Percentiles rank a stretch among this genome's conserved stretches.
phyloP scores from a whole-genome alignment of 2,329 filamentous ascomycete genomes.

The Diaporthe vexans region DNA sequence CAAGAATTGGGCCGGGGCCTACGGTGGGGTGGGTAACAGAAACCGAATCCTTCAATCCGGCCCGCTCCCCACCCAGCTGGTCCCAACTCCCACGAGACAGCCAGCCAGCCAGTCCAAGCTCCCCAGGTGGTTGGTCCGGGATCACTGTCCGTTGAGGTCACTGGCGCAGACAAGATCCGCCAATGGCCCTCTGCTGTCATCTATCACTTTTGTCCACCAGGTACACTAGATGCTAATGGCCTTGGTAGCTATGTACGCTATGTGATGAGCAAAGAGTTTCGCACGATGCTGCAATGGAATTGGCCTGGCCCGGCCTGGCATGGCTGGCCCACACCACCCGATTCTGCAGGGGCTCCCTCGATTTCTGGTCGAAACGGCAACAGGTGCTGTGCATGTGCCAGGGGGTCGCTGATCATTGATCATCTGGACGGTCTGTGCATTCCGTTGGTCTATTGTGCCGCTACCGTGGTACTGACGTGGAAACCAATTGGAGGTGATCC shows the following conservation, averaged over 20 bases:
- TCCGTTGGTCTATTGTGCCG: constrained; percentile 26
- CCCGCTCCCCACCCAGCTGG: constrained; percentile 31
- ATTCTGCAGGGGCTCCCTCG: constrained; percentile 25
- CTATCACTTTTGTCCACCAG: background rate
- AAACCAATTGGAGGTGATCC: constrained; percentile 18
- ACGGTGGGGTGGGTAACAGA: constrained; percentile 14
- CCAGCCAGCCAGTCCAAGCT: constrained; percentile 16
- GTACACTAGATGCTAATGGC: background rate
- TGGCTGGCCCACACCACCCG: constrained; percentile 13
- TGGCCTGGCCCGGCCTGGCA: constrained; percentile 14
- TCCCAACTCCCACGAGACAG: background rate
- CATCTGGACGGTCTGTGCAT: constrained; percentile 33
- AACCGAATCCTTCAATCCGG: constrained; percentile 31
- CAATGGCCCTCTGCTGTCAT: background rate
- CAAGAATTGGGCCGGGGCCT: constrained; percentile 5
- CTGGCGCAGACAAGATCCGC: background rate
- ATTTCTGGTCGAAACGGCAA: constrained; percentile 28
- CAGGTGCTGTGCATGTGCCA: constrained; percentile 22
- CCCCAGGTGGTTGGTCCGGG: background rate
- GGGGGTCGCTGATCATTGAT: constrained; percentile 30
- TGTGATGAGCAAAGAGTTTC: constrained; percentile 7
- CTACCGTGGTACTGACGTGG: constrained; percentile 7
- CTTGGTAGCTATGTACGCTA: background rate
- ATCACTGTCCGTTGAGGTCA: background rate
- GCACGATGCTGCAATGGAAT: constrained; percentile 18